Percentiles rank a stretch among this genome's conserved stretches.
Evolutionary conservation across 2,329 filamentous ascomycete genomes (phyloP).

Genomic region (Metarhizium robertsii): DNA sequence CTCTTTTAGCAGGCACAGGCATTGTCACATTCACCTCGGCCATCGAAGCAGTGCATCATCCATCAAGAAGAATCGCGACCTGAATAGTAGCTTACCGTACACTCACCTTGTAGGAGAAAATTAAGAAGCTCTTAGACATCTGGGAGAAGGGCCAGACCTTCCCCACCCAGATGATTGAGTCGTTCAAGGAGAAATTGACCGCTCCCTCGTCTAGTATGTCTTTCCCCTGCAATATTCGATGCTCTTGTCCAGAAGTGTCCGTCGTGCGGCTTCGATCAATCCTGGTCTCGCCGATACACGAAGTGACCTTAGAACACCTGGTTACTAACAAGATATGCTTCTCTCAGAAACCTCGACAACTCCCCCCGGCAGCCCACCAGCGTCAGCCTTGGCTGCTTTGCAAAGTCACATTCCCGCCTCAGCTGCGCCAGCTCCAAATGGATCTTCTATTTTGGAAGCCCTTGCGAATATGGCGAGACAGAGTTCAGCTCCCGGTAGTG

Average conservation of each 20-base stretch:
- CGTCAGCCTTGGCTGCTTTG: slow-evolving; percentile 32
- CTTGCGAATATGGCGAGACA: slow-evolving; percentile 74
- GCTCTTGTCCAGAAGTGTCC: background rate
- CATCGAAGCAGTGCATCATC: slow-evolving; percentile 6
- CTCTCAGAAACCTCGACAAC: slow-evolving; percentile 61
- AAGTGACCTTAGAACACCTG: background rate
- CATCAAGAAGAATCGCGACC: background rate
- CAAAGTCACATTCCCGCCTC: slow-evolving; percentile 22
- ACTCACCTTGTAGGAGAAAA: slow-evolving; percentile 70
- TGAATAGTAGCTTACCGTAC: slow-evolving; percentile 29
- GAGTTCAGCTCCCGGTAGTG: slow-evolving; percentile 28
- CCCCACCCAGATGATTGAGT: slow-evolving; percentile 65
- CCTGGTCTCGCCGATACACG: background rate
- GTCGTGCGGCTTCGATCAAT: background rate
- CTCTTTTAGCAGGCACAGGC: background rate
- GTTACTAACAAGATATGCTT: slow-evolving; percentile 5
- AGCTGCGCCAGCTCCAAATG: slow-evolving; percentile 31
- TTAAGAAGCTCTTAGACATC: slow-evolving; percentile 87
- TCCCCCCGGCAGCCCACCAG: slow-evolving; percentile 53
- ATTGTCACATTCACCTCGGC: background rate
- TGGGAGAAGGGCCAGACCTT: slow-evolving; percentile 97
- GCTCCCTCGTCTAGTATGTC: slow-evolving; percentile 57
- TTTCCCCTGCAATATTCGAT: background rate
- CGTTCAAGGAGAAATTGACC: slow-evolving; percentile 74
- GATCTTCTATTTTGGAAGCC: slow-evolving; percentile 63